A percentile compares a stretch with the other conserved stretches of the same genome.
phyloP scores from a whole-genome alignment of 2,329 filamentous ascomycete genomes.

The Cladophialophora bantiana region DNA sequence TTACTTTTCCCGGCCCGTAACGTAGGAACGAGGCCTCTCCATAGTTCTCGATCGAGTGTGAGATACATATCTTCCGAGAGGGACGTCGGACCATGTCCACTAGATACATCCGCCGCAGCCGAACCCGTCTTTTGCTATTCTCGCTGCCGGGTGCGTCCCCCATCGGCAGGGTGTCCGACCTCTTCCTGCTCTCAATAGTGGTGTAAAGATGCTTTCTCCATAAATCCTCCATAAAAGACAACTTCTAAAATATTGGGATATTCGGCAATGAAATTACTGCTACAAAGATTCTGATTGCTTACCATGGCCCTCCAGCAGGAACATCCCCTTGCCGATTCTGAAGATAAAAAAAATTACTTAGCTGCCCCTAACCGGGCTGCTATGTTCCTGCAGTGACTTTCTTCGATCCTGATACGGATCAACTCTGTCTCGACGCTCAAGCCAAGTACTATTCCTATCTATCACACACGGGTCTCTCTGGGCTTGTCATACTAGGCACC shows the following conservation, averaged over 20 bases:
- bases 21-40: not conserved
- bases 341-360: not conserved
- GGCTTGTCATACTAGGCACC: slow-evolving; percentile 62
- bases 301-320: not conserved
- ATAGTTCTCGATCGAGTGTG: not conserved
- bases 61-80: no score
- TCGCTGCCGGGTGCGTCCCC: not conserved
- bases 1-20: not conserved
- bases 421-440: slow-evolving; percentile 57
- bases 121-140: not conserved
- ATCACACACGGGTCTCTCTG: slow-evolving; percentile 57
- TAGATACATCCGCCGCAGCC: no score
- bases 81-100: not conserved
- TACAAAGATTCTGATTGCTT: not conserved
- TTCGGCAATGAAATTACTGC: not conserved
- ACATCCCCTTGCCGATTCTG: not conserved
- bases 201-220: not conserved
- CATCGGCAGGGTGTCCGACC: not conserved
- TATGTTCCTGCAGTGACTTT: slow-evolving; percentile 63
- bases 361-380: slow-evolving; percentile 49
- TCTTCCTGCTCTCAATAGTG: not conserved
- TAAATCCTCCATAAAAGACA: not conserved
- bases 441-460: slow-evolving; percentile 61
- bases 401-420: slow-evolving; percentile 59
- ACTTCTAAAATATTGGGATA: not conserved